These are phyloP conservation scores for Lentinus brumalis DNA, from an alignment of 768 basidiomycete genomes.

Conservation along the genomic window DNA sequence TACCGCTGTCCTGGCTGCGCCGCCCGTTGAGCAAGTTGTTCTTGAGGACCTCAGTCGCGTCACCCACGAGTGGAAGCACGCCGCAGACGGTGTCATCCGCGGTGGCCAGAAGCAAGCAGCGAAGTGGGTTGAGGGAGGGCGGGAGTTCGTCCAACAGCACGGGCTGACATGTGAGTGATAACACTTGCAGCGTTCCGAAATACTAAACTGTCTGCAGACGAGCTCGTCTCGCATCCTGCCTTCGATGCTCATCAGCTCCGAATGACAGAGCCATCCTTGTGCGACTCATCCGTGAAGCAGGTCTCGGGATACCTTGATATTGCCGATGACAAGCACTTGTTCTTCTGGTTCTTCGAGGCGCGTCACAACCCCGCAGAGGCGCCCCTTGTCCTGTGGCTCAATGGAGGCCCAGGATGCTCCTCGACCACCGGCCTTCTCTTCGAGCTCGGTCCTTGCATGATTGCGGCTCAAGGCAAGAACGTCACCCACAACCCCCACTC, in stretches of 20 bases:
- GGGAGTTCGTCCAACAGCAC: constrained; percentile 68
- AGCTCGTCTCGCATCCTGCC: constrained; percentile 41
- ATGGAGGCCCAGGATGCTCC: constrained; percentile 59
- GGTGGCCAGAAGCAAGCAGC: constrained; percentile 43
- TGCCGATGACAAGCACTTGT: constrained; percentile 53
- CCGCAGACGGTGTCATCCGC: constrained; percentile 40
- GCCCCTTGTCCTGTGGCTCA: constrained; percentile 90
- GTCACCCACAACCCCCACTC: constrained; percentile 75
- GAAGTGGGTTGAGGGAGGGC: constrained; percentile 65
- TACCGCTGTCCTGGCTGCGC: constrained; percentile 39
- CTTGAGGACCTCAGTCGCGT: constrained; percentile 33
- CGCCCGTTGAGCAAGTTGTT: constrained; percentile 48
- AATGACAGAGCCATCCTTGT: constrained; percentile 45
- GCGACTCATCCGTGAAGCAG: constrained; percentile 53
- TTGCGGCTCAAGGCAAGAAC: constrained; percentile 69
- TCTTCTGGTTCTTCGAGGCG: constrained; percentile 88
- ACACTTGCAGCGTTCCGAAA: neutral
- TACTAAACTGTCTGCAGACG: constrained; percentile 29
- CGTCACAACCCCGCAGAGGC: constrained; percentile 71
- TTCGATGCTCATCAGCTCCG: constrained; percentile 41
- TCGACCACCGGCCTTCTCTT: constrained; percentile 77
- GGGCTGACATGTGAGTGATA: constrained; percentile 65
- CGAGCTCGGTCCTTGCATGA: constrained; percentile 87
- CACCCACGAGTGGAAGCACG: constrained; percentile 32
- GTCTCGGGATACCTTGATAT: constrained; percentile 63